Conservation (phyloP, 129 eudicot genomes). For the Arctium minus region DNA sequence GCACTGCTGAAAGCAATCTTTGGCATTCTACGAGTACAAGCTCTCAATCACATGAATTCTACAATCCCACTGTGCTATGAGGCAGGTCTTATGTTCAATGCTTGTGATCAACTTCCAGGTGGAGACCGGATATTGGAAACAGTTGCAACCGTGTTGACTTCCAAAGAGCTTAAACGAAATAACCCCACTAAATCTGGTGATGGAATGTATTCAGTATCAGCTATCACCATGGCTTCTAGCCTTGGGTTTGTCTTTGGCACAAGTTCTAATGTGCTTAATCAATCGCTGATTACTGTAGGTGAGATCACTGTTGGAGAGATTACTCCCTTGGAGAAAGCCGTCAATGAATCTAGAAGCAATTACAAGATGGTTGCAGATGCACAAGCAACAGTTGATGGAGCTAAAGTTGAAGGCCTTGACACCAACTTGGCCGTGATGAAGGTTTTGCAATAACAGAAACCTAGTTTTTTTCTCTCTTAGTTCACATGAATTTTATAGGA, state of each 20-base stretch:
- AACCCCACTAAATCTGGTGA: constrained; percentile 26
- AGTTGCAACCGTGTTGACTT: constrained; percentile 57
- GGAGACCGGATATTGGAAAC: constrained; percentile 82
- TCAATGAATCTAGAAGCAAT: constrained; percentile 75
- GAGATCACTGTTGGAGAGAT: constrained; percentile 85
- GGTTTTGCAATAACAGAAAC: constrained; percentile 33
- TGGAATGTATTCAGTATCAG: constrained; percentile 67
- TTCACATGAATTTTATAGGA: neutral
- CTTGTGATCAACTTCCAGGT: constrained; percentile 90
- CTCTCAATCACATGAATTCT: constrained; percentile 59
- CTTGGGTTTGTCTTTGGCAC: constrained; percentile 63
- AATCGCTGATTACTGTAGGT: constrained; percentile 51
- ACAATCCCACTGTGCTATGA: constrained; percentile 48
- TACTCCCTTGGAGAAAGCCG: constrained; percentile 74
- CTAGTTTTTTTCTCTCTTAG: neutral
- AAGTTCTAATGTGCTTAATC: constrained; percentile 32
- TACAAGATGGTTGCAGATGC: constrained; percentile 76
- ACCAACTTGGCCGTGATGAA: constrained; percentile 88
- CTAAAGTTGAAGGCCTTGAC: constrained; percentile 91
- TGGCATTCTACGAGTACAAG: constrained; percentile 84
- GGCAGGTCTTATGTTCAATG: constrained; percentile 80
- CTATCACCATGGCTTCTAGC: constrained; percentile 62
- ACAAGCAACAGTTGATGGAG: constrained; percentile 93
- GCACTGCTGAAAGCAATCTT: constrained; percentile 74
- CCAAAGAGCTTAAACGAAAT: constrained; percentile 39